phyloP scores from a whole-genome alignment of 169 alveolate genomes.

The Perkinsus olseni region DNA sequence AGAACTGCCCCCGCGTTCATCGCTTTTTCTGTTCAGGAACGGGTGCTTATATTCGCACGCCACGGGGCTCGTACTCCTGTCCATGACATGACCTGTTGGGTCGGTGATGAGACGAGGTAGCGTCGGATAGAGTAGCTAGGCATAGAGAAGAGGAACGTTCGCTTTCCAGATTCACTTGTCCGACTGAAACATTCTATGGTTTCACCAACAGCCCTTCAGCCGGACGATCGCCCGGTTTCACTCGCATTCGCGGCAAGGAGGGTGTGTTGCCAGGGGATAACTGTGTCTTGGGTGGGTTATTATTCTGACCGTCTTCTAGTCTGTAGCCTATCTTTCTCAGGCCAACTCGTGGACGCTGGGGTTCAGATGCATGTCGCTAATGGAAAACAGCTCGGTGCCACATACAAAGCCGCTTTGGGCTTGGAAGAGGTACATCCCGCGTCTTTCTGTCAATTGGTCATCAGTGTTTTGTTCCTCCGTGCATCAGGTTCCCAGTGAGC shows the following conservation, averaged over 20 bases:
- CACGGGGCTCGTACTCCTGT: neutral
- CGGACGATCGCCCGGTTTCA: neutral
- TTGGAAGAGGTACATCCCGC: neutral
- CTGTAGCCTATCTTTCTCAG: too few relatives aligned
- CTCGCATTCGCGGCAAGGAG: neutral
- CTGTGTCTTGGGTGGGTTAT: neutral
- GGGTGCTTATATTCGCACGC: neutral
- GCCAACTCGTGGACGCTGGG: neutral
- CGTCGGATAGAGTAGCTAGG: neutral
- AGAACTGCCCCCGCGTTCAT: neutral
- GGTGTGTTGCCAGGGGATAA: neutral
- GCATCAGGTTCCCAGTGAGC: neutral
- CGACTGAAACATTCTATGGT: neutral
- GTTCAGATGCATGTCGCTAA: neutral
- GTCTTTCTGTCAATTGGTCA: neutral
- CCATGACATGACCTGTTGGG: neutral
- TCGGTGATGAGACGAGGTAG: neutral
- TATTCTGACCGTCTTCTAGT: neutral
- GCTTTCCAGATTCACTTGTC: neutral
- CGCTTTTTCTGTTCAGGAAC: neutral
- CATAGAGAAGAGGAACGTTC: too few relatives aligned
- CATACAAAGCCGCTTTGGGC: neutral
- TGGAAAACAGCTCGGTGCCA: neutral
- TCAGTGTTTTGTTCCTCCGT: neutral
- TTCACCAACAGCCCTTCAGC: neutral